Evolutionary conservation across 2,329 filamentous ascomycete species (phyloP).

Genomic region (Pseudopithomyces chartarum): DNA sequence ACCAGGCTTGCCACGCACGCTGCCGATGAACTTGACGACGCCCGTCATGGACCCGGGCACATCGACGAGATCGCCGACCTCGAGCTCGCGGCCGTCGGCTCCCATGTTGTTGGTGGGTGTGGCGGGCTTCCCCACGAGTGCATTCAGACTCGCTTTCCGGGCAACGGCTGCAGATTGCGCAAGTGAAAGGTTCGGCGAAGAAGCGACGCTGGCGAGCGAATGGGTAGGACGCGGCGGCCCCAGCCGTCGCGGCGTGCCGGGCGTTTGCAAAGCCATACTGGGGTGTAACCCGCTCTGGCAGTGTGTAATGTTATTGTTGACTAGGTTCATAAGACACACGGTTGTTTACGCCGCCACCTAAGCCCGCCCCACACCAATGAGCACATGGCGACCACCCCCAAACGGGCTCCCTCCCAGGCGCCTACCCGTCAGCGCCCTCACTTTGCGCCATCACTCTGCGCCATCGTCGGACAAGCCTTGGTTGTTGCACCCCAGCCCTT

Average conservation of each 20-base stretch:
- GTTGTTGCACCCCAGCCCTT: neutral
- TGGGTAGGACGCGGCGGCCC: slow-evolving; percentile 44
- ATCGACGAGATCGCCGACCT: slow-evolving; percentile 83
- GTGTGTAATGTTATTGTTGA: slow-evolving; percentile 13
- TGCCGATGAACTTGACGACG: slow-evolving; percentile 84
- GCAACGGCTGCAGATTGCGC: slow-evolving; percentile 56
- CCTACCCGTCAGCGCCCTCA: too few species aligned
- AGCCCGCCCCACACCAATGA: slow-evolving; percentile 4
- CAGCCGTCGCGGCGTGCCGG: slow-evolving; percentile 49
- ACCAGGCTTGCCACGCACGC: slow-evolving; percentile 86
- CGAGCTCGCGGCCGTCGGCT: slow-evolving; percentile 59
- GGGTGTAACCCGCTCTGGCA: slow-evolving; percentile 7
- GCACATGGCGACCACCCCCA: neutral
- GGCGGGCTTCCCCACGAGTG: slow-evolving; percentile 62
- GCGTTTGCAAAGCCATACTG: slow-evolving; percentile 51
- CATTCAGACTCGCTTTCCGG: slow-evolving; percentile 74
- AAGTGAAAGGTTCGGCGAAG: slow-evolving; percentile 50
- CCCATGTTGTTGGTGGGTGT: slow-evolving; percentile 50
- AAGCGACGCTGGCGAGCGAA: slow-evolving; percentile 45
- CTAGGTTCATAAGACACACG: slow-evolving; percentile 9
- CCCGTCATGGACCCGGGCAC: slow-evolving; percentile 94
- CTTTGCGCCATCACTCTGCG: neutral
- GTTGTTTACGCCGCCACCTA: neutral
- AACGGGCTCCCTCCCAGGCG: neutral
- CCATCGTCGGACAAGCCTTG: neutral